Percentiles rank a stretch among this genome's conserved stretches.
phyloP scores from a whole-genome alignment of 1,139 yeast species.

The Tardiomyces blankii region DNA sequence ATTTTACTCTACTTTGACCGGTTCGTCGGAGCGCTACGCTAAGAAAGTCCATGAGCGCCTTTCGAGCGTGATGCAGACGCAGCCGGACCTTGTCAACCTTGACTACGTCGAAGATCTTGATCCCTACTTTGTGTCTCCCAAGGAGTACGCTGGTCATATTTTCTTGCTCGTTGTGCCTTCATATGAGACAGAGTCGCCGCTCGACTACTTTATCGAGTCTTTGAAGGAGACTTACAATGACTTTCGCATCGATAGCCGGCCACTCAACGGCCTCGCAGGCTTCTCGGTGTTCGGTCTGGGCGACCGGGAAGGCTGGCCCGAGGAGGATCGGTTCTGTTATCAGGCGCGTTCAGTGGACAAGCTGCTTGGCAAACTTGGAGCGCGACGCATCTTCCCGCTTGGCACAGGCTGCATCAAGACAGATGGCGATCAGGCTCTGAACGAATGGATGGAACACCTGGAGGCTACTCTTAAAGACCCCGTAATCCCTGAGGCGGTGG shows the following conservation, averaged over 20 bases:
- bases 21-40: slow-evolving; percentile 68
- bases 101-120: slow-evolving; percentile 83
- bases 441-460: slow-evolving; percentile 57
- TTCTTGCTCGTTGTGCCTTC: slow-evolving; percentile 78
- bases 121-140: slow-evolving; percentile 63
- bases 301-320: slow-evolving; percentile 77
- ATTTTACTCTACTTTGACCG: slow-evolving; percentile 79
- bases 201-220: slow-evolving; percentile 77
- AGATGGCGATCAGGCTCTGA: slow-evolving; percentile 49
- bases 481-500: slow-evolving; percentile 33
- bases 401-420: slow-evolving; percentile 80
- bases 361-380: slow-evolving; percentile 75
- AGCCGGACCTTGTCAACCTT: slow-evolving; percentile 52
- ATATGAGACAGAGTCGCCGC: slow-evolving; percentile 85
- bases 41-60: slow-evolving; percentile 30
- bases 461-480: slow-evolving; percentile 53
- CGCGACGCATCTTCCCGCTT: slow-evolving; percentile 68
- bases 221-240: slow-evolving; percentile 73
- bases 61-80: slow-evolving; percentile 27
- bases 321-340: slow-evolving; percentile 61
- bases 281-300: slow-evolving; percentile 84
- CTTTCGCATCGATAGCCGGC: slow-evolving; percentile 75
- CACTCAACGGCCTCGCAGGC: slow-evolving; percentile 54
- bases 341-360: slow-evolving; percentile 71
- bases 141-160: slow-evolving; percentile 34